These are phyloP conservation scores for Mycosphaerella arachidis DNA, from an alignment of 2,329 filamentous ascomycete species.

Conservation along the genomic window DNA sequence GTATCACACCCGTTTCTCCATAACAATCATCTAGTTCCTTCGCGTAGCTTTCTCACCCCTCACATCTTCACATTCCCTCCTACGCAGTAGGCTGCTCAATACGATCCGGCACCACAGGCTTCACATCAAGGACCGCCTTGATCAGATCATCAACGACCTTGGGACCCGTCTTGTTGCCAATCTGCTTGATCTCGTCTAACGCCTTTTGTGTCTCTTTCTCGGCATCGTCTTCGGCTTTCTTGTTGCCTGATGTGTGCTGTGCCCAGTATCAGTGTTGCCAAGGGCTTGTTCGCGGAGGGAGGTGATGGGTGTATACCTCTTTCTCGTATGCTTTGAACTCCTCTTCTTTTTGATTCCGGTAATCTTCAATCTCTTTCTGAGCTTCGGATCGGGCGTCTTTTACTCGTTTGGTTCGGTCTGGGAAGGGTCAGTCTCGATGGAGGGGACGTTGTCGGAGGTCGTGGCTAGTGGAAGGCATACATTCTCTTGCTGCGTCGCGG, in stretches of 20 bases:
- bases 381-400: slow-evolving; percentile 95
- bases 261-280: slow-evolving; percentile 1
- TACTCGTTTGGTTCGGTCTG: slow-evolving; percentile 92
- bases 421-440: slow-evolving; percentile 20
- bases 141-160: slow-evolving; percentile 81
- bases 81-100: slow-evolving; percentile 30
- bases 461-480: slow-evolving; percentile 46
- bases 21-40: background rate
- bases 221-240: slow-evolving; percentile 65
- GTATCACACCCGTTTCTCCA: slow-evolving; percentile 1
- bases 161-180: slow-evolving; percentile 73
- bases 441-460: slow-evolving; percentile 1
- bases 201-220: slow-evolving; percentile 75
- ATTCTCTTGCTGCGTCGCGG: slow-evolving; percentile 80
- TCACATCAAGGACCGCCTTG: slow-evolving; percentile 76
- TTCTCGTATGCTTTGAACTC: slow-evolving; percentile 95
- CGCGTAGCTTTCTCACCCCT: background rate
- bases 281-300: background rate
- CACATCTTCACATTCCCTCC: background rate
- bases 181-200: slow-evolving; percentile 74
- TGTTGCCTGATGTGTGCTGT: slow-evolving; percentile 89
- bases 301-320: slow-evolving; percentile 47
- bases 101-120: slow-evolving; percentile 60
- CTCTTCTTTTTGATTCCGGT: slow-evolving; percentile 81
- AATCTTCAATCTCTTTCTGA: slow-evolving; percentile 95